A percentile compares a stretch with the other conserved stretches of the same genome.
Evolutionary conservation across 805 yeast genomes (phyloP).

Genomic region (Zygosaccharomyces rouxii): DNA sequence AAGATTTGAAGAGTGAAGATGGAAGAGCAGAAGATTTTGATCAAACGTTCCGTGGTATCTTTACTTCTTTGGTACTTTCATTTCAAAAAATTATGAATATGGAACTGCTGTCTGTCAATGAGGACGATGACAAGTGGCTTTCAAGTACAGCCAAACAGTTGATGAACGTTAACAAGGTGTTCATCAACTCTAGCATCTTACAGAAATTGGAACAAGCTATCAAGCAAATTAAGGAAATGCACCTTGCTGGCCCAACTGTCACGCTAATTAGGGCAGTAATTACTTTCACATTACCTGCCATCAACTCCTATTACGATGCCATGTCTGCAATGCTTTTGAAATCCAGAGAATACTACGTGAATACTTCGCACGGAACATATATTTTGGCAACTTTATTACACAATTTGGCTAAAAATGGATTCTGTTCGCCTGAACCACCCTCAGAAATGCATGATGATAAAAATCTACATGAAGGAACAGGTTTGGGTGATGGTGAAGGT

Average conservation of each 20-base stretch:
- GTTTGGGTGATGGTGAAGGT: conserved; percentile 90
- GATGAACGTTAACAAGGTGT: conserved; percentile 39
- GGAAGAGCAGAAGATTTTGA: conserved; percentile 41
- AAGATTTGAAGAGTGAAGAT: conserved; percentile 1
- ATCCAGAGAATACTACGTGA: conserved; percentile 45
- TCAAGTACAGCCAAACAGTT: conserved; percentile 44
- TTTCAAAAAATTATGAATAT: conserved; percentile 55
- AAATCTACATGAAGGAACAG: conserved; percentile 80
- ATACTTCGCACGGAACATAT: conserved; percentile 58
- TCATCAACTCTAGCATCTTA: conserved; percentile 40
- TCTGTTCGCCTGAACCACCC: conserved; percentile 87
- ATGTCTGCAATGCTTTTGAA: conserved; percentile 41
- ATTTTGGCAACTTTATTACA: conserved; percentile 52
- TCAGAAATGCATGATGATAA: conserved; percentile 56
- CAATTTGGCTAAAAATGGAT: conserved; percentile 70
- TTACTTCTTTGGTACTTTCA: conserved; percentile 58
- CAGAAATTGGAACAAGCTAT: conserved; percentile 38
- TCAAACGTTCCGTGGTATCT: conserved; percentile 43
- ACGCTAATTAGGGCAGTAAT: conserved; percentile 44
- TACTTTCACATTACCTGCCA: conserved; percentile 57
- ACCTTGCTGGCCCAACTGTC: conserved; percentile 39
- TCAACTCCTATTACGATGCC: conserved; percentile 56
- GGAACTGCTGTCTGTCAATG: conserved; percentile 35
- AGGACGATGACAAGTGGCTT: conserved; percentile 70
- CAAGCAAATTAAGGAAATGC: conserved; percentile 34